phyloP scores from a whole-genome alignment of 129 eudicot species.

The Lactuca saligna region DNA sequence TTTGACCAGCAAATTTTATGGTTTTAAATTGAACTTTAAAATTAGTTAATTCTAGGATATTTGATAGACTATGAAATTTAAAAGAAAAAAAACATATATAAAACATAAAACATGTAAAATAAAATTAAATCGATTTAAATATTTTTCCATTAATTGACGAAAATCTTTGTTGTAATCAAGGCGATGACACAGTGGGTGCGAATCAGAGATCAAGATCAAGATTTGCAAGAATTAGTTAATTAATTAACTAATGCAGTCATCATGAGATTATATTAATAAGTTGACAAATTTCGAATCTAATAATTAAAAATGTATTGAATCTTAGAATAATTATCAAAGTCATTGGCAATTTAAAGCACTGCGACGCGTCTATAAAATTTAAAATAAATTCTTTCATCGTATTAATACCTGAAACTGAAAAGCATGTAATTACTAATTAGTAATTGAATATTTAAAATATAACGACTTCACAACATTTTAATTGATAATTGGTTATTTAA shows the following conservation, averaged over 20 bases:
- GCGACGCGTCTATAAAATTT: neutral
- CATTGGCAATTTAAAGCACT: conserved; percentile 1
- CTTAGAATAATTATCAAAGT: neutral
- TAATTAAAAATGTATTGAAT: neutral
- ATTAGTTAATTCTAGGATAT: too few species aligned
- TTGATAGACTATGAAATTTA: neutral
- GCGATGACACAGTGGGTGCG: conserved; percentile 21
- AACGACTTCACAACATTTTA: neutral
- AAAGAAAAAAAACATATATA: too few species aligned
- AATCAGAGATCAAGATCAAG: conserved; percentile 38
- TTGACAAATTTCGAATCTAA: conserved; percentile 31
- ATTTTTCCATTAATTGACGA: conserved; percentile 6
- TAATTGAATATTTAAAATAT: neutral
- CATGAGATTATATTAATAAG: conserved; percentile 21
- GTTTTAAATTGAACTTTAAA: too few species aligned
- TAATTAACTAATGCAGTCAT: conserved; percentile 4
- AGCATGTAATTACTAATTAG: neutral
- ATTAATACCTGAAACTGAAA: neutral
- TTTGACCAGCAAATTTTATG: too few species aligned
- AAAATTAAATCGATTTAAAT: neutral
- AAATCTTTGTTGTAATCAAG: conserved; percentile 36
- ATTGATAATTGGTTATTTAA: too few species aligned
- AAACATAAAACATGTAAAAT: neutral
- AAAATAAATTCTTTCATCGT: neutral
- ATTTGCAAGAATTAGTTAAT: conserved; percentile 18